Evolutionary conservation across 164 flowering plant genomes (phyloP).

Genomic region (Magnolia changhungtana): DNA sequence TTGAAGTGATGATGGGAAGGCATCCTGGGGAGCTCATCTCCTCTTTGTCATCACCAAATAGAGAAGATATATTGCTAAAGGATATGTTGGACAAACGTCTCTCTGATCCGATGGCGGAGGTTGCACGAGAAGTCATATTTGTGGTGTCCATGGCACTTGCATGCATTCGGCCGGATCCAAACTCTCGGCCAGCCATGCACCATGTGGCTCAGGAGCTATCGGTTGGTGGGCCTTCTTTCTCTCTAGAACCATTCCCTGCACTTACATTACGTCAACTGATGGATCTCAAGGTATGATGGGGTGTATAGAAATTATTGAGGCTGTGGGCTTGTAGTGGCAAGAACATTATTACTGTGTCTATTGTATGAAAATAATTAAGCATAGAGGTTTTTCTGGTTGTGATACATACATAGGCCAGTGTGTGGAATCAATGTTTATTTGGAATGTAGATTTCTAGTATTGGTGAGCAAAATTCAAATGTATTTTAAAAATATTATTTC

Average conservation of each 20-base stretch:
- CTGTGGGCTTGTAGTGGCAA: too few species aligned
- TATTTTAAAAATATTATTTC: constrained; percentile 10
- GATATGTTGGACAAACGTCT: constrained; percentile 2
- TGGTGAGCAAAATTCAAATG: too few species aligned
- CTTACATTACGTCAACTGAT: not conserved
- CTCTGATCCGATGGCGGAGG: not conserved
- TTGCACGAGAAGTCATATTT: not conserved
- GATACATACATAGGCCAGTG: too few species aligned
- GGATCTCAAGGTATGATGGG: not conserved
- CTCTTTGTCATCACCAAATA: not conserved
- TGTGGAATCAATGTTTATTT: too few species aligned
- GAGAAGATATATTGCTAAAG: not conserved
- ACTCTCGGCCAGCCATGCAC: not conserved
- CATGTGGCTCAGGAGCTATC: not conserved
- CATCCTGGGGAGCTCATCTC: not conserved
- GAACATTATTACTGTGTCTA: too few species aligned
- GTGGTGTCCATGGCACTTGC: not conserved
- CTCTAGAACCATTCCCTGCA: not conserved
- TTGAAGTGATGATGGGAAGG: constrained; percentile 3
- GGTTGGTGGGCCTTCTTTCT: not conserved
- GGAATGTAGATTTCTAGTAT: too few species aligned
- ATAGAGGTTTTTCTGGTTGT: too few species aligned
- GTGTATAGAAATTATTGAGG: too few species aligned
- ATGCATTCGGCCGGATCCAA: not conserved
- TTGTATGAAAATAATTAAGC: too few species aligned